These are phyloP conservation scores for Trichoderma semiorbis DNA, from an alignment of 2,329 filamentous ascomycete genomes.

Conservation along the genomic window DNA sequence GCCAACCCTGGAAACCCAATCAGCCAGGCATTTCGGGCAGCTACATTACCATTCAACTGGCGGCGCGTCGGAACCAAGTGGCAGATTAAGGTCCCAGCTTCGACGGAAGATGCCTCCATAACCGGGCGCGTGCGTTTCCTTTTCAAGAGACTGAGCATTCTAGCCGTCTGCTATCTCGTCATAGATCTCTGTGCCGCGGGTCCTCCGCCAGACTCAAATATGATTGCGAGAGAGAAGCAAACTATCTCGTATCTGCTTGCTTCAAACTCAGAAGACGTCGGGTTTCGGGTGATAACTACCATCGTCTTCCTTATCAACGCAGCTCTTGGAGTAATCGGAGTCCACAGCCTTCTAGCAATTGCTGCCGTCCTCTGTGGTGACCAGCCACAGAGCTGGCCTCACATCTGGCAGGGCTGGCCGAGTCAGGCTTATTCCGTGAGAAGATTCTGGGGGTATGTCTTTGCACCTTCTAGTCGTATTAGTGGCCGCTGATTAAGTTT, in stretches of 20 bases:
- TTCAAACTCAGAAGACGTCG: not conserved
- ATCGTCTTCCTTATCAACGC: not conserved
- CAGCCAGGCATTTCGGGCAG: not conserved
- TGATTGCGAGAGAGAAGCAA: not conserved
- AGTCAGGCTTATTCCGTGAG: not conserved
- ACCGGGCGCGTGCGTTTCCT: not conserved
- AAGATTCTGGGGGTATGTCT: not conserved
- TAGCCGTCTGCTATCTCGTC: not conserved
- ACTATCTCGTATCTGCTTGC: not conserved
- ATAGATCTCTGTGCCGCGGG: not conserved
- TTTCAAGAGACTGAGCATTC: not conserved
- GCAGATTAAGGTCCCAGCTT: not conserved
- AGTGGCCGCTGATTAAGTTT: not conserved
- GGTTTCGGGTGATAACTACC: not conserved
- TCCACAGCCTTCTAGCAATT: not conserved
- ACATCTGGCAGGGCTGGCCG: not conserved
- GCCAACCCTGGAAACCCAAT: not conserved
- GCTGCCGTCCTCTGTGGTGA: not conserved
- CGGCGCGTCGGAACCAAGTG: slow-evolving; percentile 1
- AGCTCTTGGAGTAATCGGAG: not conserved
- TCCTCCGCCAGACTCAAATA: not conserved
- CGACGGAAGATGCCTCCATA: not conserved
- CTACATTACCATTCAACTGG: not conserved
- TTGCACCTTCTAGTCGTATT: not conserved
- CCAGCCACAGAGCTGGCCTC: not conserved